Conservation (phyloP, 495 filamentous ascomycete species). For the Acidomyces sp. region DNA sequence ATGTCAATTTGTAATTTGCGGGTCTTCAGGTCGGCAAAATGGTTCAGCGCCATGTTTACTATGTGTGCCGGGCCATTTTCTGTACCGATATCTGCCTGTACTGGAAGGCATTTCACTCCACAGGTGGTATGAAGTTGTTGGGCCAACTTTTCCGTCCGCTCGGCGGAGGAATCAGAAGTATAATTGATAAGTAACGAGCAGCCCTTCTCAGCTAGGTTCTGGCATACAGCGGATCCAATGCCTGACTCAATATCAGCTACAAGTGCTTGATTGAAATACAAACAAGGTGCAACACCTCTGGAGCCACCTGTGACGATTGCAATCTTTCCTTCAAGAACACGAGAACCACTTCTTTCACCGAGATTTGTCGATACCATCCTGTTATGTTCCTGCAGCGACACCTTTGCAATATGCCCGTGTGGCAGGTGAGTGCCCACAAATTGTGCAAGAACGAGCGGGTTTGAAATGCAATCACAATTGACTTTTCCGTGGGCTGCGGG, state of each 20-base stretch:
- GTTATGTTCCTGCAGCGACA: slow-evolving; percentile 8
- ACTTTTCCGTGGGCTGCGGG: too few relatives aligned
- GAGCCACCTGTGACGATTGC: slow-evolving; percentile 31
- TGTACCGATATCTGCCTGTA: slow-evolving; percentile 46
- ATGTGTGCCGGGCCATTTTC: slow-evolving; percentile 34
- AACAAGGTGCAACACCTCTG: slow-evolving; percentile 19
- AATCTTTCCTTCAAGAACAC: slow-evolving; percentile 26
- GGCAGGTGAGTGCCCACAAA: too few relatives aligned
- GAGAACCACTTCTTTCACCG: slow-evolving; percentile 1
- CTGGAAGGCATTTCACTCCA: slow-evolving; percentile 33
- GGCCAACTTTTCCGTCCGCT: slow-evolving; percentile 32
- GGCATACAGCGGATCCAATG: slow-evolving; percentile 73
- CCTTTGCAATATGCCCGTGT: too few relatives aligned
- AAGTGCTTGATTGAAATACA: slow-evolving; percentile 1
- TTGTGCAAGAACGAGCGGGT: too few relatives aligned
- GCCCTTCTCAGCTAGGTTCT: slow-evolving; percentile 41
- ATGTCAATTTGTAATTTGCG: slow-evolving; percentile 65
- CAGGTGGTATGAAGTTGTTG: slow-evolving; percentile 21
- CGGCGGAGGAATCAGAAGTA: slow-evolving; percentile 29
- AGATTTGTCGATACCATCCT: slow-evolving; percentile 10
- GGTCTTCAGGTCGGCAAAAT: slow-evolving; percentile 37
- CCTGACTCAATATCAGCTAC: slow-evolving; percentile 35
- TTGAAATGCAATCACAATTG: too few relatives aligned
- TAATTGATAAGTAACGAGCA: slow-evolving; percentile 36
- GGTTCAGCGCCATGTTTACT: slow-evolving; percentile 34